Base-by-base conservation (phyloP, 805 yeast species). In the Saccharomycopsis olivae region DNA sequence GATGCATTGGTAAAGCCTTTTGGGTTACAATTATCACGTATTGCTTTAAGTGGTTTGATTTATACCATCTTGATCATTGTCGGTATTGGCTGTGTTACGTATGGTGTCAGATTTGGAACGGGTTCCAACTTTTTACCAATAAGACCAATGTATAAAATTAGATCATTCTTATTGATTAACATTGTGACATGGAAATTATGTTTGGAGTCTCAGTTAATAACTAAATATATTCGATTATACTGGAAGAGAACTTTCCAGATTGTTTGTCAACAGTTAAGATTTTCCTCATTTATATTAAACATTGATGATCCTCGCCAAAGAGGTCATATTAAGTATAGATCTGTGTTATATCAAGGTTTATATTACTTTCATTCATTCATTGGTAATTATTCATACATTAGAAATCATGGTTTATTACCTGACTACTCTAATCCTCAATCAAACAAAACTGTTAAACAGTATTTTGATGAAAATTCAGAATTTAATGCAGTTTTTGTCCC, bases 1-100 rank as follows among this genome's bases (percentile, higher is more conserved):
- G 95, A 88, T 54, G 92, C 95, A 1, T 59, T 92, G 39, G 79
- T 82, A 43, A 75, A 82, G 49, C 83, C 95, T 1, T 69, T 89
- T 51, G 47, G 59, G 6, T 62, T 79, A 34, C 96, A 92, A 55
- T 47, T 88, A 17, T 74, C 80, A 21, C 68, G 95, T 47, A 77
- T 88, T 23, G 66, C 67, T 2, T 58, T 85, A 20, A 81, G 94
- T 21, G 89, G 78, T 15, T 64, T 73, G 33, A 83, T 84, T 15
- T 88, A 88, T 53, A 72, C 82, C 1, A 63, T 72, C 1, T 76
- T 88, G 51, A 84, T 92, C 25, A 51, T 78, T 11, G 53, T 76
- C 8, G 94, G 95, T 2, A 70, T 92, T 42, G 95, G 94, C 2
- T 61, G 64, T 1, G 72, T 77, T 3, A 69, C 82, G 1, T 71